Conservation (phyloP, 345 rosid species). For the Murraya paniculata region DNA sequence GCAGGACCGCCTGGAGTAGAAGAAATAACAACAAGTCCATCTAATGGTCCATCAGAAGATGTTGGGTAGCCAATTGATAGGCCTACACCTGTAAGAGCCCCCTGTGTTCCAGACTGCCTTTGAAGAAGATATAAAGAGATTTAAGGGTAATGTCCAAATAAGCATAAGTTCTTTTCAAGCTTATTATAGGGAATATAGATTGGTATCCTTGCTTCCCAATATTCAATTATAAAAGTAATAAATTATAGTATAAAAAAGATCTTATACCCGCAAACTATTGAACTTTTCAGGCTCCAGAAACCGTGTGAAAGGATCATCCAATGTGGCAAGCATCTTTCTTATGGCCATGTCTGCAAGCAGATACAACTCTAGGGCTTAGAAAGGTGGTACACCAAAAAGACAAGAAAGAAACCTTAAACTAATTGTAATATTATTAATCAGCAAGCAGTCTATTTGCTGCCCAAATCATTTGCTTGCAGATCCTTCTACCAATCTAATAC, state of each 20-base stretch:
- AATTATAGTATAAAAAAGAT: constrained; percentile 21
- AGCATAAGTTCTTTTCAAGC: neutral
- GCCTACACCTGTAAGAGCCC: constrained; percentile 93
- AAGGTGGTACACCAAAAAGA: neutral
- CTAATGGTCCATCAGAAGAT: constrained; percentile 44
- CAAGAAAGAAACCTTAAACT: neutral
- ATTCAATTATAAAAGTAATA: constrained; percentile 8
- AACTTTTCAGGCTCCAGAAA: constrained; percentile 93
- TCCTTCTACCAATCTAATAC: neutral
- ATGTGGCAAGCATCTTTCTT: constrained; percentile 85
- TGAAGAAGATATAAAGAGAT: constrained; percentile 49
- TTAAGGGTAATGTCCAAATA: constrained; percentile 14
- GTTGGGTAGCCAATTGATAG: constrained; percentile 86
- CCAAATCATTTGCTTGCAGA: neutral
- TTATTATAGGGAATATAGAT: constrained; percentile 1
- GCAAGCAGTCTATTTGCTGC: neutral
- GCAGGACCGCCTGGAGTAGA: constrained; percentile 96
- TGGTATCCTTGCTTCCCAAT: neutral
- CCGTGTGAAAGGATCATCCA: constrained; percentile 92
- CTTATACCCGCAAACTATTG: constrained; percentile 78
- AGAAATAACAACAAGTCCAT: constrained; percentile 83
- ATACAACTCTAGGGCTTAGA: constrained; percentile 15
- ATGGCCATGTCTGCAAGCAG: constrained; percentile 69
- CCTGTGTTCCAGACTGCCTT: constrained; percentile 99
- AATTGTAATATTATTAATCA: neutral